phyloP scores from a whole-genome alignment of 2,329 filamentous ascomycete species.

The Neonectria sp. region DNA sequence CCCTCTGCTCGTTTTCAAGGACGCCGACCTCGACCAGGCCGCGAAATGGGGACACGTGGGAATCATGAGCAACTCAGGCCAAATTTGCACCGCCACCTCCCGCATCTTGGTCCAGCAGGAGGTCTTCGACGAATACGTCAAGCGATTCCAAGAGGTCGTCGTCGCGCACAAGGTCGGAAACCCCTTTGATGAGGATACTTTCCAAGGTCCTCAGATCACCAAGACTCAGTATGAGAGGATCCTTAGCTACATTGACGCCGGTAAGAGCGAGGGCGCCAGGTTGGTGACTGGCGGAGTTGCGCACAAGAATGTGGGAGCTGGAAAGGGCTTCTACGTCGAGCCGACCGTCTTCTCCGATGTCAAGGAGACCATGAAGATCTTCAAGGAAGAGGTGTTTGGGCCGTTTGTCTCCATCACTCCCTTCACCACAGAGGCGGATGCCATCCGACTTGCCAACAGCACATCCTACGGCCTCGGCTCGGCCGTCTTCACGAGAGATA shows the following conservation, averaged over 20 bases:
- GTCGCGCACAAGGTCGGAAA: conserved; percentile 54
- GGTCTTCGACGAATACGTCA: conserved; percentile 71
- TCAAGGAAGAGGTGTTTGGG: conserved; percentile 48
- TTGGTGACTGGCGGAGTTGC: conserved; percentile 52
- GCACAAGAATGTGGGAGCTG: conserved; percentile 29
- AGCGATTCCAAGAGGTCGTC: conserved; percentile 69
- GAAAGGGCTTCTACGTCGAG: conserved; percentile 46
- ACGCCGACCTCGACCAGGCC: conserved; percentile 72
- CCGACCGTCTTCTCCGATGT: conserved; percentile 49
- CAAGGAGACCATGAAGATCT: conserved; percentile 44
- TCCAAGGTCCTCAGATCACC: conserved; percentile 60
- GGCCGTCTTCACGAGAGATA: conserved; percentile 68
- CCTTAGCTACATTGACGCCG: conserved; percentile 74
- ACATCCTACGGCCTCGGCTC: conserved; percentile 67
- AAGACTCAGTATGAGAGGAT: conserved; percentile 76
- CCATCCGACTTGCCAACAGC: conserved; percentile 49
- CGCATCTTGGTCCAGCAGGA: conserved; percentile 70
- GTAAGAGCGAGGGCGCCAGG: conserved; percentile 75
- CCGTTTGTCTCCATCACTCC: conserved; percentile 45
- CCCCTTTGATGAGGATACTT: conserved; percentile 50
- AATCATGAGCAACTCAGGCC: conserved; percentile 68
- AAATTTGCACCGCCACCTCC: conserved; percentile 71
- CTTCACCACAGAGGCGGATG: conserved; percentile 44
- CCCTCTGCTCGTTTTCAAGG: conserved; percentile 71
- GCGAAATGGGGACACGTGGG: conserved; percentile 64